Percentiles rank a stretch among this genome's conserved stretches.
These are phyloP conservation scores for Aaosphaeria arxii DNA, from an alignment of 2,329 filamentous ascomycete species.

Conservation along the genomic window DNA sequence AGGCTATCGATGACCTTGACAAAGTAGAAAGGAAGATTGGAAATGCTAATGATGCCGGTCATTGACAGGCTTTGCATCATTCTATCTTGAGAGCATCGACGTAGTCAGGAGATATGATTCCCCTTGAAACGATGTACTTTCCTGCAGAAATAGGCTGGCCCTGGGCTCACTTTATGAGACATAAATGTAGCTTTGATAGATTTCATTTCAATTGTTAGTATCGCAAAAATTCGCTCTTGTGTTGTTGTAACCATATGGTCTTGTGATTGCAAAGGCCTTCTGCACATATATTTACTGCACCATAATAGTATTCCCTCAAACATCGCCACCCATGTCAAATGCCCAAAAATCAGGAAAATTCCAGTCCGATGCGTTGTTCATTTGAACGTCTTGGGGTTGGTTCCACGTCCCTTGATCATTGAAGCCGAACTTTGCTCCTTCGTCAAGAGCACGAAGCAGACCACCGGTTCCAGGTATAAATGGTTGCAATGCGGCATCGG, in stretches of 20 bases:
- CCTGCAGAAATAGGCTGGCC: neutral
- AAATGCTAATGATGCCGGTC: no score
- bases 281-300: no score
- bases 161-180: neutral
- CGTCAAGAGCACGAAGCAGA: constrained; percentile 3
- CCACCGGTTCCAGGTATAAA: constrained; percentile 6
- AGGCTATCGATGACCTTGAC: neutral
- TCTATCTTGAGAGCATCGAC: no score
- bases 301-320: constrained; percentile 5
- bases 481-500: constrained; percentile 2
- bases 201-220: neutral
- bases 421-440: constrained; percentile 4
- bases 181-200: neutral
- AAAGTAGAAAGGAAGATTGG: no score
- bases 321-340: constrained; percentile 30
- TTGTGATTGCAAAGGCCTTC: neutral
- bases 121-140: no score
- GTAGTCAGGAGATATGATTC: no score
- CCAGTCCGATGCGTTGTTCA: constrained; percentile 25
- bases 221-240: neutral
- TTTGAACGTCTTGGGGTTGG: constrained; percentile 23
- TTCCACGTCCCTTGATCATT: constrained; percentile 12
- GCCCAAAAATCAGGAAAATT: constrained; percentile 34
- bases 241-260: neutral
- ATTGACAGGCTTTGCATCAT: no score